Base-by-base conservation (phyloP, 1,139 yeast species). In the Eremothecium gossypii region DNA sequence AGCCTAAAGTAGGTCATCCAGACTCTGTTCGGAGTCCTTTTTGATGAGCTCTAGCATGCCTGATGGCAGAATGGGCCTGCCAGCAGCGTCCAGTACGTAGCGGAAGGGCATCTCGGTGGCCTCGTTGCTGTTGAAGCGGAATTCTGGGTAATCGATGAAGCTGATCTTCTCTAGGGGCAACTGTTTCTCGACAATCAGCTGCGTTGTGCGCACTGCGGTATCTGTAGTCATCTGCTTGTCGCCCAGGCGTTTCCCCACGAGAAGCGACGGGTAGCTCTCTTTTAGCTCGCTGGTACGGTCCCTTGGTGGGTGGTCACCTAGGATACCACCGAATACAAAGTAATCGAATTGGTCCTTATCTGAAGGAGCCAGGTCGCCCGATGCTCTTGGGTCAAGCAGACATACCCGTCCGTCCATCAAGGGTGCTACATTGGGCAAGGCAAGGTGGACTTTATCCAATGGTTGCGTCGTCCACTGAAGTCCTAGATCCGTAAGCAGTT, bases 101-200 rank as follows among this genome's bases (percentile, higher is more conserved):
- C 97, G 72, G 67, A 91, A 91, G 2, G 98, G 98, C 98, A 91
- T 91, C 60, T 91, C 96, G 0, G 96, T 87, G 6, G 95, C 83
- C 63, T 91, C 97, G 58, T 83, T 77, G 61, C 81, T 82, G 65
- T 71, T 82, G 67, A 84, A 89, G 59, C 86, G 76, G 51, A 91
- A 82, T 64, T 89, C 97, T 2, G 98, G 98, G 59, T 85, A 87
- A 61, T 91, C 97, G 47, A 89, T 77, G 60, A 85, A 89, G 44
- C 76, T 74, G 46, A 91, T 85, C 39, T 83, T 74, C 45, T 82
- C 83, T 52, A 91, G 82, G 20, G 59, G 55, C 14, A 54, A 66
- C 45, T 72, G 66, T 40, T 74, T 71, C 46, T 79, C 77, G 11
- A 84, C 69, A 27, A 91, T 89, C 40, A 74, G 61, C 55, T 84